phyloP scores from a whole-genome alignment of 257 asterid genomes.

The Primulina eburnea region DNA sequence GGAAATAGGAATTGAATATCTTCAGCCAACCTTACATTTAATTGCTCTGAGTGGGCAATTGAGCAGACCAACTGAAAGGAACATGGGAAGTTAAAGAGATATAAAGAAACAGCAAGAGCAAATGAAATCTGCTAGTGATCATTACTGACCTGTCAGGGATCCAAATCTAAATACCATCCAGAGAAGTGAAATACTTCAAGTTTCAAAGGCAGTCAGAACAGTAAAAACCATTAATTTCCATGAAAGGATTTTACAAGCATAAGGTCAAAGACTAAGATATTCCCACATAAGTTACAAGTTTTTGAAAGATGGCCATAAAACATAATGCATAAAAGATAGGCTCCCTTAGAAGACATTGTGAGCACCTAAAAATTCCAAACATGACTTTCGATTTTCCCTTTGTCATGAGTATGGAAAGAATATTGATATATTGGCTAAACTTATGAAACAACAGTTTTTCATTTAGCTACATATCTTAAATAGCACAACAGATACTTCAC shows the following conservation, averaged over 20 bases:
- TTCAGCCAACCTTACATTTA: background rate
- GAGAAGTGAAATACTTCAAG: constrained; percentile 7
- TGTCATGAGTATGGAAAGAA: constrained; percentile 14
- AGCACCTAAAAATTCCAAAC: background rate
- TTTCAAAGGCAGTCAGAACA: constrained; percentile 7
- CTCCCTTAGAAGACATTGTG: background rate
- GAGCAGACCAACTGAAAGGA: background rate
- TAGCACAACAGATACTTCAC: constrained; percentile 20
- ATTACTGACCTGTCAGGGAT: background rate
- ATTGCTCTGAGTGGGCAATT: background rate
- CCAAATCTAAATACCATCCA: constrained; percentile 9
- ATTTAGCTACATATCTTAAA: constrained; percentile 17
- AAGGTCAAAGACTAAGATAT: constrained; percentile 3
- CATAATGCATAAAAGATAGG: constrained; percentile 11
- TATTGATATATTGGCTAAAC: background rate
- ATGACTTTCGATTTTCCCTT: constrained; percentile 8
- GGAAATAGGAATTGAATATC: background rate
- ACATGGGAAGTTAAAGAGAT: background rate
- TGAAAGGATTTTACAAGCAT: background rate
- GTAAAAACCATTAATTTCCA: constrained; percentile 11
- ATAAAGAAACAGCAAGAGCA: constrained; percentile 1
- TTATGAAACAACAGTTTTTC: background rate
- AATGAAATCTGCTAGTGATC: background rate
- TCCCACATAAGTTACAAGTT: constrained; percentile 9
- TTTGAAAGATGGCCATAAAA: background rate